Conservation (phyloP, 495 filamentous ascomycete genomes). For the Antarctomyces pellizariae region DNA sequence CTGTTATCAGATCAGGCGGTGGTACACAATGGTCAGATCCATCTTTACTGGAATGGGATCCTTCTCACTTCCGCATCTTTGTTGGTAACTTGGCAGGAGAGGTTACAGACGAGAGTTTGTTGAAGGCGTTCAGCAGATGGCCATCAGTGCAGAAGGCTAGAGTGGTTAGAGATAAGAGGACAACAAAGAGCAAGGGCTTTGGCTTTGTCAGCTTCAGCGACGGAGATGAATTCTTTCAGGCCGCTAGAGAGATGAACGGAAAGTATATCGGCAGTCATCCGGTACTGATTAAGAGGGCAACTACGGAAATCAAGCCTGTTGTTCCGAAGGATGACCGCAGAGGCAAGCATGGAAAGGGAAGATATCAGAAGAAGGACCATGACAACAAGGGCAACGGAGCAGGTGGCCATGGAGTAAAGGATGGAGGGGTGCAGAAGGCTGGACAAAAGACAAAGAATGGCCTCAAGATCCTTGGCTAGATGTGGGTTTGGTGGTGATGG, state of each 20-base stretch:
- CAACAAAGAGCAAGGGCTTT: slow-evolving; percentile 84
- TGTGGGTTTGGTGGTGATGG: too few species aligned
- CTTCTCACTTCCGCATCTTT: slow-evolving; percentile 80
- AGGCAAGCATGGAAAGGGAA: slow-evolving; percentile 10
- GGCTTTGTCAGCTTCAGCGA: slow-evolving; percentile 93
- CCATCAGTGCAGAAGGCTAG: slow-evolving; percentile 73
- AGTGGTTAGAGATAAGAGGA: slow-evolving; percentile 88
- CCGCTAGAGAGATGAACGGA: slow-evolving; percentile 92
- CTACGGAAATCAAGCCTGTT: slow-evolving; percentile 65
- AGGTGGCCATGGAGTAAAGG: slow-evolving; percentile 18
- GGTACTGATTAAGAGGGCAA: slow-evolving; percentile 62
- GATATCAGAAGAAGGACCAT: slow-evolving; percentile 12
- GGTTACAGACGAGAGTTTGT: slow-evolving; percentile 82
- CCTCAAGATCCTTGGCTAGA: slow-evolving; percentile 50
- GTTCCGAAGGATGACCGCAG: slow-evolving; percentile 20
- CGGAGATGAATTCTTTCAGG: slow-evolving; percentile 84
- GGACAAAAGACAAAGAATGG: slow-evolving; percentile 60
- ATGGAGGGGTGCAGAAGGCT: slow-evolving; percentile 54
- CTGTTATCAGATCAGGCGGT: slow-evolving; percentile 67
- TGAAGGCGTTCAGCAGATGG: slow-evolving; percentile 84
- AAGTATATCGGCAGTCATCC: slow-evolving; percentile 98
- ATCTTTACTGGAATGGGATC: slow-evolving; percentile 84
- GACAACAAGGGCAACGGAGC: slow-evolving; percentile 5
- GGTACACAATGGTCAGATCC: slow-evolving; percentile 77
- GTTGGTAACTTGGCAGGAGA: slow-evolving; percentile 96